These are phyloP conservation scores for Erucastrum elatum DNA, from an alignment of 345 rosid genomes.

Conservation along the genomic window DNA sequence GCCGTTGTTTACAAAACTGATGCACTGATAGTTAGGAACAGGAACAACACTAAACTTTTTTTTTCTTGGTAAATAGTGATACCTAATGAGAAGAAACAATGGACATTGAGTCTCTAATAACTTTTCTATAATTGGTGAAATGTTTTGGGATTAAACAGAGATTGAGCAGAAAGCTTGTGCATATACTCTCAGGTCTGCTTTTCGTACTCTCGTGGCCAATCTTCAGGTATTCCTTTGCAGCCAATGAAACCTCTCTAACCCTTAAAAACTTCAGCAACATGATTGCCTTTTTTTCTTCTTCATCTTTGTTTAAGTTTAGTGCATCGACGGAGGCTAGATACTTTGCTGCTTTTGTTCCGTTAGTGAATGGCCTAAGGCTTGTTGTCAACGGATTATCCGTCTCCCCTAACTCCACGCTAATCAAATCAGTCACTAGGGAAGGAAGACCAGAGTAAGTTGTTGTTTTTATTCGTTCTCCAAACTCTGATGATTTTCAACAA, in stretches of 20 bases:
- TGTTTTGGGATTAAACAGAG: constrained; percentile 42
- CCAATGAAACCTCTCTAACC: neutral
- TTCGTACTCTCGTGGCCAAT: constrained; percentile 77
- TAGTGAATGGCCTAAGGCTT: constrained; percentile 69
- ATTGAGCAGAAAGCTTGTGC: constrained; percentile 86
- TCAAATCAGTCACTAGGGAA: constrained; percentile 79
- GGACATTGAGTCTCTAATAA: neutral
- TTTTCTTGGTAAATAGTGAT: neutral
- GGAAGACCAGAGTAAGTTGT: constrained; percentile 69
- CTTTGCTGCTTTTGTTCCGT: constrained; percentile 76
- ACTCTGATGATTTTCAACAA: neutral
- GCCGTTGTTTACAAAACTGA: neutral
- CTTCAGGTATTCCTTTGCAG: constrained; percentile 59
- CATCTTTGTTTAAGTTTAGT: constrained; percentile 55
- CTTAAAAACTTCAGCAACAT: constrained; percentile 13
- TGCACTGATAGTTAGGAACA: neutral
- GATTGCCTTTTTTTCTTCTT: constrained; percentile 29
- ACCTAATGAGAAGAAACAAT: neutral
- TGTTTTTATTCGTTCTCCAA: neutral
- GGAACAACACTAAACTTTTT: neutral
- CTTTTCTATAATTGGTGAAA: neutral
- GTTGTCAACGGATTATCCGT: constrained; percentile 62
- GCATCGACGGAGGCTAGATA: constrained; percentile 66
- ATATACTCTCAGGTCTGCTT: constrained; percentile 74
- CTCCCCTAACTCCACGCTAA: constrained; percentile 53